Evolutionary conservation across 1,284 basidiomycete genomes (phyloP).

Genomic region (Fomitopsis pinicola): DNA sequence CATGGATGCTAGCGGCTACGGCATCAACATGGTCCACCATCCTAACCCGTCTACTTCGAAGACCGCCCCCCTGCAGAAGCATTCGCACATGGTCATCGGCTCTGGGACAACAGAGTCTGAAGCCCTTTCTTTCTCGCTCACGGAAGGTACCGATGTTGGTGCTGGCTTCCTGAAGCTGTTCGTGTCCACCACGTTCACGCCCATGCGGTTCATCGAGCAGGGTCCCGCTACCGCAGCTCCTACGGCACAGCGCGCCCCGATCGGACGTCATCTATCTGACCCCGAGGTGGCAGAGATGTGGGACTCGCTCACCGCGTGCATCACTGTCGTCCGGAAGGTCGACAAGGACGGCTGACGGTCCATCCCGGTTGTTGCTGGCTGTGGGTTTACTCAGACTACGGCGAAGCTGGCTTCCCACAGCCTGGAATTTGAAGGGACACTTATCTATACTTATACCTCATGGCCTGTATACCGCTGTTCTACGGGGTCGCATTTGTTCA

Average conservation of each 20-base stretch:
- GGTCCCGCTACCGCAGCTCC: constrained; percentile 10
- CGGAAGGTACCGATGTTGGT: constrained; percentile 26
- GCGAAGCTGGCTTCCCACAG: background rate
- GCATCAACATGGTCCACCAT: constrained; percentile 38
- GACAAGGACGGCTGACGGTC: background rate
- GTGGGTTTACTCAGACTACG: background rate
- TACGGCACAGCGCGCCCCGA: background rate
- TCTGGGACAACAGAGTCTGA: constrained; percentile 27
- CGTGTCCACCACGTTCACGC: constrained; percentile 39
- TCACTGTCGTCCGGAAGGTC: constrained; percentile 21
- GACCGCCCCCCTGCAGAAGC: constrained; percentile 31
- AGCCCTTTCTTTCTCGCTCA: constrained; percentile 30
- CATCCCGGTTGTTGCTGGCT: background rate
- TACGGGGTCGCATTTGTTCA: background rate
- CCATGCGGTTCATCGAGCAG: constrained; percentile 39
- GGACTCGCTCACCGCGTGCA: constrained; percentile 27
- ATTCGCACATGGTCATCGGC: constrained; percentile 32
- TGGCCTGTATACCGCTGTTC: background rate
- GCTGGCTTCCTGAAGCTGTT: constrained; percentile 44
- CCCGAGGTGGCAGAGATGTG: constrained; percentile 19
- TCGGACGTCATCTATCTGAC: background rate
- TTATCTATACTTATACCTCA: background rate
- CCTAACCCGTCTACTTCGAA: constrained; percentile 25
- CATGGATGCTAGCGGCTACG: constrained; percentile 42
- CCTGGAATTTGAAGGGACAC: background rate